A percentile compares a stretch with the other conserved stretches of the same genome.
Evolutionary conservation across 2,329 filamentous ascomycete genomes (phyloP).

Genomic region (Phialocephala subalpina): DNA sequence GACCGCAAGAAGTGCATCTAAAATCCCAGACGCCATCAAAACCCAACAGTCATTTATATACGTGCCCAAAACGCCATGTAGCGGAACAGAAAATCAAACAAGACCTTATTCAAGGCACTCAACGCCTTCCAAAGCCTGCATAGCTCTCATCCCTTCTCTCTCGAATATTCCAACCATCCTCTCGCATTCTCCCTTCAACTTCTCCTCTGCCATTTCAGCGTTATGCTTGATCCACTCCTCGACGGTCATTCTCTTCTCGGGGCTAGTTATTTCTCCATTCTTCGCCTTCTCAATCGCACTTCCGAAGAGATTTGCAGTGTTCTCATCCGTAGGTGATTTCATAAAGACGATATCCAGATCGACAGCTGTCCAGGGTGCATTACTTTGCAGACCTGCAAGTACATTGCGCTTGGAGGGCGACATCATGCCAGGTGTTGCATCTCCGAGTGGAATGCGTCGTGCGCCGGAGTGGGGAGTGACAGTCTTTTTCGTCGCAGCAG

Average conservation of each 20-base stretch:
- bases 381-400: constrained; percentile 63
- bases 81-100: background rate
- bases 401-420: constrained; percentile 70
- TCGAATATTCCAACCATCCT: constrained; percentile 84
- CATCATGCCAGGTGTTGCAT: constrained; percentile 54
- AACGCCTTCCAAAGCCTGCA: constrained; percentile 79
- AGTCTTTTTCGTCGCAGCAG: constrained; percentile 42
- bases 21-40: constrained; percentile 18
- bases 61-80: background rate
- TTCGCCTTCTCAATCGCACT: constrained; percentile 56
- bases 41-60: constrained; percentile 14
- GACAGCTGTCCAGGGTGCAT: constrained; percentile 72
- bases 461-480: constrained; percentile 38
- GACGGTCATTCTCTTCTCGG: constrained; percentile 89
- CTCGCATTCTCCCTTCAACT: constrained; percentile 83
- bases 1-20: constrained; percentile 3
- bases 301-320: constrained; percentile 44
- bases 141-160: constrained; percentile 79
- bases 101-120: constrained; percentile 32
- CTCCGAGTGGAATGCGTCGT: constrained; percentile 57
- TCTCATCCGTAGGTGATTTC: constrained; percentile 48
- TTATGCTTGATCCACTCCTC: constrained; percentile 92
- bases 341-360: constrained; percentile 79
- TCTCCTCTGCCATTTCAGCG: constrained; percentile 80
- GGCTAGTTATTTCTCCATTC: constrained; percentile 70